These are phyloP conservation scores for Magnusiomyces paraingens DNA, from an alignment of 1,139 yeast genomes.

Conservation along the genomic window DNA sequence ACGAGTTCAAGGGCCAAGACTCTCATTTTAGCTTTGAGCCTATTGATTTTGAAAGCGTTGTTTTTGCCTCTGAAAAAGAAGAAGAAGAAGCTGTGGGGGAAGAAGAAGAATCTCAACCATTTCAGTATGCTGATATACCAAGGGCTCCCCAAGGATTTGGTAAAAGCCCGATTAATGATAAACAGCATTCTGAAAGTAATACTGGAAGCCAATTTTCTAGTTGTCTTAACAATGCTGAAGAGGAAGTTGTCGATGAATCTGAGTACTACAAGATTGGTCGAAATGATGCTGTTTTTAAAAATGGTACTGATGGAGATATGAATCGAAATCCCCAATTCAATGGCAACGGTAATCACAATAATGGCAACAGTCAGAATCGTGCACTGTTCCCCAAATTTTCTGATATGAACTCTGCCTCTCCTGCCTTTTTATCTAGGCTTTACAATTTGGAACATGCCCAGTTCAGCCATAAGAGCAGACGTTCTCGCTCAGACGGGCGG, in stretches of 20 bases:
- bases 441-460: conserved; percentile 5
- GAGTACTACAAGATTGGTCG: conserved; percentile 3
- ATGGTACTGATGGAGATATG: neutral
- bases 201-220: neutral
- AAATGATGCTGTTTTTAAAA: neutral
- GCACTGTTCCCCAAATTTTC: neutral
- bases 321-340: neutral
- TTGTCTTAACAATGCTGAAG: neutral
- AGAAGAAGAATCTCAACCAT: neutral
- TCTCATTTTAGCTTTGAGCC: conserved; percentile 10
- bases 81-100: conserved; percentile 1
- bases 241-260: conserved; percentile 3
- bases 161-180: neutral
- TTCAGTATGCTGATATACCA: neutral
- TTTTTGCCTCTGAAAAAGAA: neutral
- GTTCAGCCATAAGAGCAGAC: neutral
- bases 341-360: neutral
- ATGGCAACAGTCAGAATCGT: neutral
- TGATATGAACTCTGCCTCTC: conserved; percentile 1
- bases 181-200: neutral
- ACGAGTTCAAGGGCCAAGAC: conserved; percentile 11
- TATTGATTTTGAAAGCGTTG: conserved; percentile 4
- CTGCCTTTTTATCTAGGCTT: conserved; percentile 1
- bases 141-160: neutral
- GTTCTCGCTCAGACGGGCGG: neutral